Conservation (phyloP, 306 rosid genomes). For the Glycine soja region DNA sequence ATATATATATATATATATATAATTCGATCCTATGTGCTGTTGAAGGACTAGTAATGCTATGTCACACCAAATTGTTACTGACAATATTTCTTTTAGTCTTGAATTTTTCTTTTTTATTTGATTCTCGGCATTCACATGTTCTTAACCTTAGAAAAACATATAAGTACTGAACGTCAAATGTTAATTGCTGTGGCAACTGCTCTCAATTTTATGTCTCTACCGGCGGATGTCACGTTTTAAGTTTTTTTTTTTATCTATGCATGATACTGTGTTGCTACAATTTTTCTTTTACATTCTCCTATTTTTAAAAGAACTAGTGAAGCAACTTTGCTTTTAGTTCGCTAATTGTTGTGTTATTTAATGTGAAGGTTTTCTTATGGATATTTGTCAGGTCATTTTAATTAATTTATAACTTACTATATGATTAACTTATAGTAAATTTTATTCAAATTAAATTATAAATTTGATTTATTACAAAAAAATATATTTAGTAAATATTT, state of each 20-base stretch:
- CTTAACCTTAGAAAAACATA: not conserved
- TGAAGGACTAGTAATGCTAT: slow-evolving; percentile 1
- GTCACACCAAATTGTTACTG: not conserved
- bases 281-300: no score
- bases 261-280: no score
- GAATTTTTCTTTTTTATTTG: not conserved
- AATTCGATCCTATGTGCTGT: not conserved
- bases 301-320: no score
- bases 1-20: no score
- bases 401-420: not conserved
- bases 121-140: not conserved
- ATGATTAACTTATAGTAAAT: not conserved
- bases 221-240: not conserved
- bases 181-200: slow-evolving; percentile 19
- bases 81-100: not conserved
- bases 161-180: not conserved
- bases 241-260: no score
- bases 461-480: not conserved
- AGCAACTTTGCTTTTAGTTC: no score
- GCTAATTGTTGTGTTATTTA: not conserved
- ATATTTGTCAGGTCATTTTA: not conserved
- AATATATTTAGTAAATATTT: not conserved
- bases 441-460: no score
- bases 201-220: slow-evolving; percentile 19
- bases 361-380: not conserved